Conservation (phyloP, 495 filamentous ascomycete species). For the Lasiosphaeris hirsuta region DNA sequence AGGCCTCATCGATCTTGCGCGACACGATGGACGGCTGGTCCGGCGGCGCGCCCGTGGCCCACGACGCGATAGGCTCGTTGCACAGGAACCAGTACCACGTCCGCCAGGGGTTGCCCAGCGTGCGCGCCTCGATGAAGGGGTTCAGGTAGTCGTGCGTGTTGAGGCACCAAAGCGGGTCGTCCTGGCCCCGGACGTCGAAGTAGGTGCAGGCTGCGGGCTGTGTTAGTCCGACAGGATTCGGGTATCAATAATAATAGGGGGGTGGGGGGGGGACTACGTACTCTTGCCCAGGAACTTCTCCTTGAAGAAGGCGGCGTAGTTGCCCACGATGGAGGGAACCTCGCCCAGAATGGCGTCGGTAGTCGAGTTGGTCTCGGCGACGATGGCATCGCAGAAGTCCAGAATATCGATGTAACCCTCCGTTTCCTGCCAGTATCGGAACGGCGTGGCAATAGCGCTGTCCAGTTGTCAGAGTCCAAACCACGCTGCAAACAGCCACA, state of each 20-base stretch:
- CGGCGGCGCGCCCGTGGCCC: constrained; percentile 48
- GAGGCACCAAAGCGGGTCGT: constrained; percentile 51
- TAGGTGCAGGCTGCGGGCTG: constrained; percentile 23
- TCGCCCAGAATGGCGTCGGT: constrained; percentile 22
- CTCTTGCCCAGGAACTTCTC: constrained; percentile 47
- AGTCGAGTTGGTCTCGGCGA: background rate
- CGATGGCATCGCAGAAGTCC: constrained; percentile 42
- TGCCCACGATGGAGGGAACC: constrained; percentile 30
- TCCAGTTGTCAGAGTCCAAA: no score
- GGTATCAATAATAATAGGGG: background rate
- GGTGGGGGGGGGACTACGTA: constrained; percentile 33
- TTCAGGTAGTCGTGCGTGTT: constrained; percentile 57
- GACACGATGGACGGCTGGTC: constrained; percentile 47
- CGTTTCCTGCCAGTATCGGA: constrained; percentile 28
- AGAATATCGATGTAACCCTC: constrained; percentile 47
- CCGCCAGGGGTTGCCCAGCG: constrained; percentile 52
- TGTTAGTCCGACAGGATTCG: no score
- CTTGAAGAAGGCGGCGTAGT: constrained; percentile 54
- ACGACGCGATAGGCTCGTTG: constrained; percentile 52
- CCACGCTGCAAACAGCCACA: constrained; percentile 7
- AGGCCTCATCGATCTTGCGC: constrained; percentile 50
- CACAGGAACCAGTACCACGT: constrained; percentile 65
- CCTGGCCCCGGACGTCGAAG: constrained; percentile 51
- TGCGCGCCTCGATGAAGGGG: constrained; percentile 53
- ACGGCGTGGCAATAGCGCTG: constrained; percentile 24